These are phyloP conservation scores for Irineochytrium annulatum DNA, from an alignment of 192 early-diverging fungal genomes.

Conservation along the genomic window DNA sequence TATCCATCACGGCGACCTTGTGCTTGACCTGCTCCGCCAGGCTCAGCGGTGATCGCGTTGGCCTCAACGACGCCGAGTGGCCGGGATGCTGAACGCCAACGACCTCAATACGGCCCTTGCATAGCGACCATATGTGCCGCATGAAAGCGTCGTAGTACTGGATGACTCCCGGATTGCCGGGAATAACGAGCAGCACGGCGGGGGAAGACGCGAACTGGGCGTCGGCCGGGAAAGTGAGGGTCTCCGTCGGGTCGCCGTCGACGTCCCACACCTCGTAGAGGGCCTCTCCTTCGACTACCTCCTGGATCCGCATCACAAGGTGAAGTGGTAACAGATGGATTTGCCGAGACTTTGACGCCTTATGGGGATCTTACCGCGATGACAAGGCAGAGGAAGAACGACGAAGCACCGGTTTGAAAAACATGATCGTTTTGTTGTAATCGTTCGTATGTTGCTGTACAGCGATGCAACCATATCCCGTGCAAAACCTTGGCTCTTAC, in stretches of 20 bases:
- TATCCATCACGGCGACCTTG: conserved; percentile 63
- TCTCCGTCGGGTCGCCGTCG: neutral
- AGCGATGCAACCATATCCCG: no score
- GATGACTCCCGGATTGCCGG: conserved; percentile 76
- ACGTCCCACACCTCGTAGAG: neutral
- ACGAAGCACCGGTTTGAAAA: no score
- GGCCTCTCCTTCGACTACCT: neutral
- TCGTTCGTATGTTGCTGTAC: no score
- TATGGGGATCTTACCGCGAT: no score
- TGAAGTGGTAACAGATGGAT: no score
- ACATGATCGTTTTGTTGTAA: no score
- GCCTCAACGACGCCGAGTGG: conserved; percentile 40
- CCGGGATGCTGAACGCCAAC: conserved; percentile 49
- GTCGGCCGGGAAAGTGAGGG: neutral
- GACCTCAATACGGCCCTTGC: neutral
- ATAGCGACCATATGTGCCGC: conserved; percentile 39
- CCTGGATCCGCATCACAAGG: no score
- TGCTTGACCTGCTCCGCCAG: conserved; percentile 64
- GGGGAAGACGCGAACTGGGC: conserved; percentile 63
- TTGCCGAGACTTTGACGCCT: no score
- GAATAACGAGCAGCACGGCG: conserved; percentile 76
- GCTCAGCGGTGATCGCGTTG: conserved; percentile 28
- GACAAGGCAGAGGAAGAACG: no score
- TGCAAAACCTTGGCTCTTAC: no score
- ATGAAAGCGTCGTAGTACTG: conserved; percentile 81